phyloP scores from a whole-genome alignment of 2,329 filamentous ascomycete species.

The Phoma sp. region DNA sequence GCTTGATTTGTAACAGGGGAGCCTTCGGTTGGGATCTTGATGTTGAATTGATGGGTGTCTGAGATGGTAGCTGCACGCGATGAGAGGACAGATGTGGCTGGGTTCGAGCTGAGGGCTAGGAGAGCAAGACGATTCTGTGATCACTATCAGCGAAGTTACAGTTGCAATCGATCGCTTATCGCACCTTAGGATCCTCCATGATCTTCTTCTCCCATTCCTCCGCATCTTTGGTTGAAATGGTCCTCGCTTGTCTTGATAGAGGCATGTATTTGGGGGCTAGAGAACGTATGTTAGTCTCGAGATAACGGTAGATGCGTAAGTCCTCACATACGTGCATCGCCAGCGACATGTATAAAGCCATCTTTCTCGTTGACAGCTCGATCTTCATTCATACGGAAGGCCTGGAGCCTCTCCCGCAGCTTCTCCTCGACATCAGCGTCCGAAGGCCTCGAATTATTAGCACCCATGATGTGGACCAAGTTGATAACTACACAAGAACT shows the following conservation, averaged over 20 bases:
- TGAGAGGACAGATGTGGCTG: constrained; percentile 69
- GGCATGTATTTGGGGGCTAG: constrained; percentile 37
- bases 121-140: constrained; percentile 73
- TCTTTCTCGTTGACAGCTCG: constrained; percentile 54
- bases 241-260: constrained; percentile 34
- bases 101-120: constrained; percentile 71
- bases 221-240: constrained; percentile 59
- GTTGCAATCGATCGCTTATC: not conserved
- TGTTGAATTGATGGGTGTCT: constrained; percentile 82
- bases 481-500: constrained; percentile 1
- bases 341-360: constrained; percentile 60
- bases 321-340: constrained; percentile 48
- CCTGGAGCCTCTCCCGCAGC: constrained; percentile 50
- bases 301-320: not conserved
- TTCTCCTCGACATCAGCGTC: constrained; percentile 47
- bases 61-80: constrained; percentile 67
- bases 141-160: not conserved
- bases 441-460: constrained; percentile 42
- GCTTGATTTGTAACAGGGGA: constrained; percentile 84
- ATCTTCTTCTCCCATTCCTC: constrained; percentile 67
- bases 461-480: constrained; percentile 37
- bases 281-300: not conserved
- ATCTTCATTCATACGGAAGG: constrained; percentile 55
- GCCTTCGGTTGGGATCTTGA: constrained; percentile 82
- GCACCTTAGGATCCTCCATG: constrained; percentile 69